Conservation (phyloP, 306 rosid genomes). For the Psophocarpus tetragonolobus region DNA sequence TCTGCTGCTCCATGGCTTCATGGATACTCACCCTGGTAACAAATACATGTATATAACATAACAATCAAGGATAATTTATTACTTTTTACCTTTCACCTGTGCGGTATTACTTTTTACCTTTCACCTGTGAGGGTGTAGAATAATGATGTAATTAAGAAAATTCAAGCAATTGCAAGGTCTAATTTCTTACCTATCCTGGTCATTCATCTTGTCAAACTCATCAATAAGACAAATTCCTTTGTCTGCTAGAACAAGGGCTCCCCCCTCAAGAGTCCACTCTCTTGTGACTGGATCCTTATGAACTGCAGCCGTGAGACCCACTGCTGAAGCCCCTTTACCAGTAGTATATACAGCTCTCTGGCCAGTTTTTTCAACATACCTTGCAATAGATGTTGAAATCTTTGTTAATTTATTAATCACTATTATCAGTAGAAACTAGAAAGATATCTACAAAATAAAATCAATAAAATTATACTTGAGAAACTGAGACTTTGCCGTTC, state of each 20-base stretch:
- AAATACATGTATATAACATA: conserved; percentile 15
- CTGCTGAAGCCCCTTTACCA: conserved; percentile 99
- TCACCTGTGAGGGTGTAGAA: background rate
- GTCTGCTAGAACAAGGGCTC: conserved; percentile 98
- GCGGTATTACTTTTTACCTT: background rate
- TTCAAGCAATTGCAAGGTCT: background rate
- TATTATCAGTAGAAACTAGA: background rate
- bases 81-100: background rate
- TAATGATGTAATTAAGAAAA: background rate
- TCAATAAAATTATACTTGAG: conserved; percentile 68
- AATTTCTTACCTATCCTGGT: conserved; percentile 83
- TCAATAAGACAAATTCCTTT: conserved; percentile 97
- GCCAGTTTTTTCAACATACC: conserved; percentile 97
- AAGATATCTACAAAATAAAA: conserved; percentile 7
- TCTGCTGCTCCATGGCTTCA: conserved; percentile 99
- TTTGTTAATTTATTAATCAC: conserved; percentile 9
- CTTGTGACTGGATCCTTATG: conserved; percentile 98
- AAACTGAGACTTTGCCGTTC: conserved; percentile 99
- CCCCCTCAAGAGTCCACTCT: conserved; percentile 99
- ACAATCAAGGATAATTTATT: background rate
- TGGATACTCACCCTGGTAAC: conserved; percentile 93
- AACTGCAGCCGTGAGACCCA: conserved; percentile 99
- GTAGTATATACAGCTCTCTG: conserved; percentile 99
- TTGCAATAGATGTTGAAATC: conserved; percentile 18
- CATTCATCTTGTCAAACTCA: conserved; percentile 99